Base-by-base conservation (phyloP, 352 stramenopile genomes). In the Globisporangium mamillatum region DNA sequence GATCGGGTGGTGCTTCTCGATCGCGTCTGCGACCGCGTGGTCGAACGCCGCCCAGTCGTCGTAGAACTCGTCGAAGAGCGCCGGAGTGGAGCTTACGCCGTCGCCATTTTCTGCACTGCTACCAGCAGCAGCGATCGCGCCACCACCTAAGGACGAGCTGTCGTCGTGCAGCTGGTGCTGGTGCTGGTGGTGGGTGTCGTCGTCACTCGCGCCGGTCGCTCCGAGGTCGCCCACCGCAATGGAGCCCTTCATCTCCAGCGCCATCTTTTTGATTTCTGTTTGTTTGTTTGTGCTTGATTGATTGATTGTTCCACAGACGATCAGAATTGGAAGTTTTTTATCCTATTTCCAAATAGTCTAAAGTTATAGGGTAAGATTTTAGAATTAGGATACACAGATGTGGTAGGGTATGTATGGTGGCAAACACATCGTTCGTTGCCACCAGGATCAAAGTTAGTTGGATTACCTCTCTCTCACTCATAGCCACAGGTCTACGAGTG, bases 51-150 rank as follows among this genome's bases (percentile, higher is more conserved):
- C 70, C 86, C 86, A 93, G 73, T 93, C 86, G 59, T 89, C 78
- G 72, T 93, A 93, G 61, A 77, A 91, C 64, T 89, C 81, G 9
- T 84, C 76, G 63, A 93, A 93, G 1, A 93, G 76, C 64, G 85
- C 72, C 24, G 55, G 27, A 24, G 2, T 18, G n/a, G 48, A 55
- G 48, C 48, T 55, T 12, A 4, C 10, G n/a, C 3, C 6, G 48
- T 27, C 48, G 22, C 22, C 48, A 18, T 24, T 27, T 12, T 24
- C 48, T 18, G 48, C n/a, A 4, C 36, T 14, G 24, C 10, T 25
- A 60, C 4, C 2, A 29, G 25, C 22, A 20, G 16, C 7, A 25
- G 54, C 16, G 9, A n/a, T 20, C 3, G 27, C 7, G 9, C 6
- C 25, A 5, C 25, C 53, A 1, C 14, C 29, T 8, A 46, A 2